Percentiles rank a stretch among this genome's conserved stretches.
Evolutionary conservation across 306 rosid species (phyloP).

Genomic region (Malus fusca): DNA sequence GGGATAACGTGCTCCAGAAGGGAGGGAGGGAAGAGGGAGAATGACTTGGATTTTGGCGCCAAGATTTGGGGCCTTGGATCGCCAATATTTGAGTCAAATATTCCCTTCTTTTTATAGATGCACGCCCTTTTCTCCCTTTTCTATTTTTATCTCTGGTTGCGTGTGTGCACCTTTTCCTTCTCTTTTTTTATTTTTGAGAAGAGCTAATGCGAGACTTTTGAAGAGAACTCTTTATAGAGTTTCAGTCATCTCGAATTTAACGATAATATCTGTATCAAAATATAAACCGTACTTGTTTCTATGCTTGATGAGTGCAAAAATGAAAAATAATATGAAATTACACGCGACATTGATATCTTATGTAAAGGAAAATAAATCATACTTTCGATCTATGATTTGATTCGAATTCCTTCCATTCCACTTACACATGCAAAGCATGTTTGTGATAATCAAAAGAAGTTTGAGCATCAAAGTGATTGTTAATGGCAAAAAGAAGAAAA

Average conservation of each 20-base stretch:
- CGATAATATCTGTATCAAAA: too few relatives aligned
- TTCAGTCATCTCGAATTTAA: too few relatives aligned
- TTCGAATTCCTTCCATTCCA: not conserved
- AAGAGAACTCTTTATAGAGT: too few relatives aligned
- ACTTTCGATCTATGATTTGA: not conserved
- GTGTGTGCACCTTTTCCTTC: not conserved
- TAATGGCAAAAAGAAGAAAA: not conserved
- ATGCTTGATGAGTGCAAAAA: not conserved
- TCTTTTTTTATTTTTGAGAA: not conserved
- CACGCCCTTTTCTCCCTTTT: not conserved
- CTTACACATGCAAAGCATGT: not conserved
- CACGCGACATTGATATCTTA: too few relatives aligned
- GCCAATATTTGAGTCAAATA: conserved; percentile 19
- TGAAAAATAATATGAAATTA: too few relatives aligned
- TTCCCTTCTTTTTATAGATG: conserved; percentile 3
- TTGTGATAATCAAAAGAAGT: not conserved
- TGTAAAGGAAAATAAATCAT: too few relatives aligned
- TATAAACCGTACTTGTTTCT: too few relatives aligned
- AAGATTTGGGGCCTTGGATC: conserved; percentile 33
- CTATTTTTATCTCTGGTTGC: not conserved
- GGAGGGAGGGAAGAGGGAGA: not conserved
- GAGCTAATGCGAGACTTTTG: too few relatives aligned
- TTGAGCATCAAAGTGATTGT: not conserved
- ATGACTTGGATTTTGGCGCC: conserved; percentile 50
- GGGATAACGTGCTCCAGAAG: not conserved